A percentile compares a stretch with the other conserved stretches of the same genome.
These are phyloP conservation scores for Aspergillus candidus DNA, from an alignment of 2,329 filamentous ascomycete species.

Conservation along the genomic window DNA sequence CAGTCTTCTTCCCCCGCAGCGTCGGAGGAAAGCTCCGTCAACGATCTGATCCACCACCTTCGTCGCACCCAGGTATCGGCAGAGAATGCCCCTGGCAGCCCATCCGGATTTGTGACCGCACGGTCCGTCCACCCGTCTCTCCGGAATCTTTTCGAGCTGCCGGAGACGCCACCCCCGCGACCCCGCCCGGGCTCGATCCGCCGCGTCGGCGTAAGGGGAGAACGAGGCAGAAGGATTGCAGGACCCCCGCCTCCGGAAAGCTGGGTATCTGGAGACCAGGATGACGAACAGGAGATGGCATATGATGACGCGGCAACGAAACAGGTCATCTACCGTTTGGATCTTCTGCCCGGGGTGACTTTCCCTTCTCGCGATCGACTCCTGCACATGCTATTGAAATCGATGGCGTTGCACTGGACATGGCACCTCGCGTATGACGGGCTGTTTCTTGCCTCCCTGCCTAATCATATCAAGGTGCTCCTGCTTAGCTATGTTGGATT, in stretches of 20 bases:
- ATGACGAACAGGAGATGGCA: constrained; percentile 1
- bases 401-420: constrained; percentile 52
- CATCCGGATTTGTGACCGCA: constrained; percentile 18
- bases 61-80: constrained; percentile 36
- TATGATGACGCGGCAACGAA: constrained; percentile 12
- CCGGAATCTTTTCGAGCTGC: constrained; percentile 40
- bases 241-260: constrained; percentile 44
- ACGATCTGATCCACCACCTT: constrained; percentile 43
- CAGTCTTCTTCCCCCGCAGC: constrained; percentile 15
- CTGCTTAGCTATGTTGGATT: constrained; percentile 53
- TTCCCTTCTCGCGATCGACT: constrained; percentile 41
- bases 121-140: constrained; percentile 42
- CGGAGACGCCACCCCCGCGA: constrained; percentile 38
- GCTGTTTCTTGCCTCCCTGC: constrained; percentile 48
- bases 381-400: constrained; percentile 47
- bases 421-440: constrained; percentile 54
- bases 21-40: constrained; percentile 35
- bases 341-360: constrained; percentile 34
- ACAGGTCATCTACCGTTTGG: constrained; percentile 26
- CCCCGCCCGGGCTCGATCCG: constrained; percentile 31
- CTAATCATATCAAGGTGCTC: constrained; percentile 46
- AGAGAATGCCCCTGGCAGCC: constrained; percentile 13
- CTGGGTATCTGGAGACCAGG: constrained; percentile 31
- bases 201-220: constrained; percentile 27
- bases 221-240: constrained; percentile 32